These are phyloP conservation scores for Paramecium pentaurelia DNA, from an alignment of 73 alveolate species.

Conservation along the genomic window DNA sequence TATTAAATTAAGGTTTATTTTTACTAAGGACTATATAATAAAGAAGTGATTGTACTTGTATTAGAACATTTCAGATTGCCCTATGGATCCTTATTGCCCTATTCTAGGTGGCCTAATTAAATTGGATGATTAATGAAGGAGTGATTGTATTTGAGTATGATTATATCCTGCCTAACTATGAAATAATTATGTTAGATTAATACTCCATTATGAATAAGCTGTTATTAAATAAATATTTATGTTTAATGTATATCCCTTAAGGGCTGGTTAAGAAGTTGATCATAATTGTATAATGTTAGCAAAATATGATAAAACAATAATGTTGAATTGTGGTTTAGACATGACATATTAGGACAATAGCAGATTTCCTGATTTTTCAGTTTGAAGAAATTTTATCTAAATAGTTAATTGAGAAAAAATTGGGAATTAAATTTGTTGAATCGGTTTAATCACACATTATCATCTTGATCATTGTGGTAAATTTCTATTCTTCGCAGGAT, in stretches of 20 bases:
- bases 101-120: background rate
- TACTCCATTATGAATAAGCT: background rate
- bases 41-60: background rate
- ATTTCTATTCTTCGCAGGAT: conserved; percentile 94
- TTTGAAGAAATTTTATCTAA: conserved; percentile 50
- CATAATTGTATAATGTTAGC: conserved; percentile 90
- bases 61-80: background rate
- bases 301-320: conserved; percentile 78
- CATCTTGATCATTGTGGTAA: conserved; percentile 99
- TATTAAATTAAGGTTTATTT: background rate
- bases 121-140: background rate
- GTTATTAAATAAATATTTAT: background rate
- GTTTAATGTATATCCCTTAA: conserved; percentile 74
- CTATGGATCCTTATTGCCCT: background rate
- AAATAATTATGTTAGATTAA: background rate
- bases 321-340: conserved; percentile 96
- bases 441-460: conserved; percentile 92
- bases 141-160: background rate
- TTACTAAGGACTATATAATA: background rate
- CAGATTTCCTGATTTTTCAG: conserved; percentile 86
- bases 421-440: conserved; percentile 69
- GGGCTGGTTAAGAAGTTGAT: conserved; percentile 98
- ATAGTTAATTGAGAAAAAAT: conserved; percentile 54
- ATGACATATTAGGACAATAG: conserved; percentile 83
- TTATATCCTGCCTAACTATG: background rate